Base-by-base conservation (phyloP, 23 red algal genomes). In the Agarophyton chilense region DNA sequence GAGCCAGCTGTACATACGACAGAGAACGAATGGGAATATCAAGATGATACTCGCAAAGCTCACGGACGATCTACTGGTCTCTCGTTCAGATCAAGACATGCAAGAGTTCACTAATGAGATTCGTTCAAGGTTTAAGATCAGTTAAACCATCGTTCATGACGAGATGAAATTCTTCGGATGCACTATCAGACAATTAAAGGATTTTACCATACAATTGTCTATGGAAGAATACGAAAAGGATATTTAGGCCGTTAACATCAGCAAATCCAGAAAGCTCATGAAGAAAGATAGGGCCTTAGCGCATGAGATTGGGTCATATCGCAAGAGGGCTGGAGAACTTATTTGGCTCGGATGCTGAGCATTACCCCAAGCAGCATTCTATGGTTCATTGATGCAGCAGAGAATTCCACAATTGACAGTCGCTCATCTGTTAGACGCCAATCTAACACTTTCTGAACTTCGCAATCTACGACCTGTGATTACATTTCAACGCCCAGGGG, bases 41-140 rank as follows among this genome's bases (percentile, higher is more conserved):
- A 55, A 17, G 38, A n/a, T n/a, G n/a, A n/a, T n/a, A 22, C 42
- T 40, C 25, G 78, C 54, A 1, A 61, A 61, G 38, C 34, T 82
- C 17, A 82, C 78, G 4, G 78, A 61, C 57, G 41, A 82, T 39
- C 51, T 82, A 34, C 24, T 60, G 52, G 16, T 74, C 36, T 41
- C 68, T 7, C 5, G 68, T 9, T 12, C 42, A 6, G 34, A 33
- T 7, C 42, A 41, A 13, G 42, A n/a, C 34, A 41, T 19, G 34
- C 6, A 19, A 44, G 36, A 24, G 9, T 74, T 74, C 21, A 24
- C 33, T 13, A 17, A 10, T 5, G 7, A 7, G 68, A 10, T 74
- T 47, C 8, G 34, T n/a, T n/a, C n/a, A 47, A 7, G 68, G 5
- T 74, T 74, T 47, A 5, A 19, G 22, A 19, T 74, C 36, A 47